Evolutionary conservation across 2,329 filamentous ascomycete species (phyloP).

Genomic region (Endothia cerciana): DNA sequence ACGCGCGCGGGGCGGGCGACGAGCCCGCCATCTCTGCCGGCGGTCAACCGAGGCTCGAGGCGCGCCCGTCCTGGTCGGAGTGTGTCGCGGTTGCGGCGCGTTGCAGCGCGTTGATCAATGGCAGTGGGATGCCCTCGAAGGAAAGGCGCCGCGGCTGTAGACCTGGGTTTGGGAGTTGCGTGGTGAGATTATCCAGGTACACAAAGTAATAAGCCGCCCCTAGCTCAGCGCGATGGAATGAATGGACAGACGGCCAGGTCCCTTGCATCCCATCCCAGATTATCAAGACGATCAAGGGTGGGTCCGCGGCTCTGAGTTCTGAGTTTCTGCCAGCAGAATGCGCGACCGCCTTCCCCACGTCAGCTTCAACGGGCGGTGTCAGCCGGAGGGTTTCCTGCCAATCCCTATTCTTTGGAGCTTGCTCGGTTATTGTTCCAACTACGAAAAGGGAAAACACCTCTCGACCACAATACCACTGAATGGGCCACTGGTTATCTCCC

Average conservation of each 20-base stretch:
- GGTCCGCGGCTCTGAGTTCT: neutral
- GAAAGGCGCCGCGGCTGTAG: neutral
- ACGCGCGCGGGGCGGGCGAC: constrained; percentile 27
- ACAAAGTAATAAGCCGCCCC: neutral
- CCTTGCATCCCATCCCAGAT: constrained; percentile 12
- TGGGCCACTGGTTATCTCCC: constrained; percentile 13
- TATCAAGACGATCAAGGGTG: constrained; percentile 1
- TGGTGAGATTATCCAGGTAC: neutral
- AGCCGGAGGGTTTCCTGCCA: constrained; percentile 9
- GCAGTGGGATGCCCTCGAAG: neutral
- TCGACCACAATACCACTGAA: neutral
- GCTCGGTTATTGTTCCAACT: neutral
- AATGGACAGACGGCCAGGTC: neutral
- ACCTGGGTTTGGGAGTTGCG: neutral
- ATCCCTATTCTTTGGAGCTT: neutral
- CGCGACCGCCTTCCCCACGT: constrained; percentile 23
- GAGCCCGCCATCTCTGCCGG: constrained; percentile 19
- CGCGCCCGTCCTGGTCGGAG: neutral
- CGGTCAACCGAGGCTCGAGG: neutral
- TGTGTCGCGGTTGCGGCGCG: neutral
- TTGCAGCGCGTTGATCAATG: too few relatives aligned
- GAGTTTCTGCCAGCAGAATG: constrained; percentile 28
- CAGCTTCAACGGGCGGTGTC: constrained; percentile 17
- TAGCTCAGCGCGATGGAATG: neutral
- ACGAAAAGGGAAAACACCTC: constrained; percentile 6